Base-by-base conservation (phyloP, 345 rosid species). In the Garcia nutans region DNA sequence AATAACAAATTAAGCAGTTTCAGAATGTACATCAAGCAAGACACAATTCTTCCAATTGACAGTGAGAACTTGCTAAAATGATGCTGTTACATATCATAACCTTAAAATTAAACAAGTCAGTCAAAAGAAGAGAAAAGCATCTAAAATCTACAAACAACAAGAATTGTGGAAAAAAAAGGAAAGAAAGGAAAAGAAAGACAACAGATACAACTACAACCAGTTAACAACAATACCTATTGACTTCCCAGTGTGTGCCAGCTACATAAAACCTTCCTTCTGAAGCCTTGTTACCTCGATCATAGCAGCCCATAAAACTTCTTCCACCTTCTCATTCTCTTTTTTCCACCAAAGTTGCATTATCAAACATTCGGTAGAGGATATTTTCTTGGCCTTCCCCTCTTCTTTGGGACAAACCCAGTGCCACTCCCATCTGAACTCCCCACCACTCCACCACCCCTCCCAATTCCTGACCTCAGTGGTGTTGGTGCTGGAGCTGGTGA, bases 341-440 rank as follows among this genome's bases (percentile, higher is more conserved):
- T 22, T 74, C 59, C 60, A 50, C 42, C 52, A 49, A 50, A 31
- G 5, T 8, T 74, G 54, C 10, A 54, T 1, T 10, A 16, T 24
- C 45, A 28, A 45, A n/a, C 49, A 68, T 17, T 28, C 3, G 49
- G 77, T 8, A 66, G 0, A 3, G 71, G 80, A 58, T 84, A 83
- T 80, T 93, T 95, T 88, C 91, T 84, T 0, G 98, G 97, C 80
- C 99, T 86, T 64, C 98, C 99, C 79, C 98, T 86, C 84, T 88
- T 92, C 89, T 20, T 88, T 47, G 65, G 33, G 59, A 31, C 75
- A 58, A 45, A 23, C 23, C 73, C 73, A 5, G 17, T 45, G 20
- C 45, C 54, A 49, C 37, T 81, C 81, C 74, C 70, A 75, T 5
- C 69, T 1, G 85, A 61, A 79, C 65, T 41, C 58, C n/a, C 72